Evolutionary conservation across 495 filamentous ascomycete species (phyloP).

Genomic region (Chaetomium tenue): DNA sequence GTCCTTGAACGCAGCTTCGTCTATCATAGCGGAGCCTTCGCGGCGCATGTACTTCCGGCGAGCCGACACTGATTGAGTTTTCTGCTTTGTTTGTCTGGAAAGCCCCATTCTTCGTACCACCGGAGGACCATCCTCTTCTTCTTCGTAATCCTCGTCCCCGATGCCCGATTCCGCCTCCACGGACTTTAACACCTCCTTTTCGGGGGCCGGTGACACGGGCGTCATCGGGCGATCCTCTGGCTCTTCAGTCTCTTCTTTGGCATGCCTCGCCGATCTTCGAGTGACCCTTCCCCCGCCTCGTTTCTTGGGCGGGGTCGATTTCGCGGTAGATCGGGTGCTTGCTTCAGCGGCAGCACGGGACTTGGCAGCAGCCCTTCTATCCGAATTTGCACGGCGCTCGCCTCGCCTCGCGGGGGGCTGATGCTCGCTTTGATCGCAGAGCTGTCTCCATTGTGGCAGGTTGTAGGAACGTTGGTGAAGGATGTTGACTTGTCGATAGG

Average conservation of each 20-base stretch:
- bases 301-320: constrained; percentile 39
- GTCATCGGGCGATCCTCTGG: constrained; percentile 54
- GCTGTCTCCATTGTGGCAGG: constrained; percentile 87
- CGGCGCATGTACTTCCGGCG: constrained; percentile 78
- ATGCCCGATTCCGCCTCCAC: constrained; percentile 45
- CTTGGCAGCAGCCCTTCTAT: constrained; percentile 49
- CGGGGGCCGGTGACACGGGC: constrained; percentile 51
- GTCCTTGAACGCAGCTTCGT: constrained; percentile 80
- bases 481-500: constrained; percentile 93
- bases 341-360: constrained; percentile 33
- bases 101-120: constrained; percentile 43
- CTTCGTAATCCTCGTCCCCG: constrained; percentile 48
- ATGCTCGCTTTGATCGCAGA: constrained; percentile 90
- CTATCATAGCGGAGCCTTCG: constrained; percentile 68
- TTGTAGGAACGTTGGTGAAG: constrained; percentile 95
- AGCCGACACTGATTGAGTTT: constrained; percentile 56
- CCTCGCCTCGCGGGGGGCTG: constrained; percentile 94
- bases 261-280: constrained; percentile 28
- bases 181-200: constrained; percentile 45
- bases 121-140: constrained; percentile 37
- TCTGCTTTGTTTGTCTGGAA: constrained; percentile 45
- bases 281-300: constrained; percentile 27
- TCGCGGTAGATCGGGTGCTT: constrained; percentile 25
- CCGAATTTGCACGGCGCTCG: constrained; percentile 76
- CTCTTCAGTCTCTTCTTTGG: constrained; percentile 35